Conservation (phyloP, 2,329 filamentous ascomycete species). For the Aspergillus ochraceoroseus region DNA sequence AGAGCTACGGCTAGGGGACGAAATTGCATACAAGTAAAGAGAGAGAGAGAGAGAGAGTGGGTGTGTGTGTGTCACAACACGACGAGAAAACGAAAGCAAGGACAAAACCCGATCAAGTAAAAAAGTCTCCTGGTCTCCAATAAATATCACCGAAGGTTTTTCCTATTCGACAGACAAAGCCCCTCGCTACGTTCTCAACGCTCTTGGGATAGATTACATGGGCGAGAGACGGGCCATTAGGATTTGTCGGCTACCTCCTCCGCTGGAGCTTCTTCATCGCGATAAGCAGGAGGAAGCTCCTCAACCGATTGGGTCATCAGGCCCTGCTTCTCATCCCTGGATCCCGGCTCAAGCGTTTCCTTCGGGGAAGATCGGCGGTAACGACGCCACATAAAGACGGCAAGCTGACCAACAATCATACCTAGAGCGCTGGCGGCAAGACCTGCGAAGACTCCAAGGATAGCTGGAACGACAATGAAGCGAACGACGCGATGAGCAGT, state of each 20-base stretch:
- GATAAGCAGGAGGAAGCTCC: conserved; percentile 38
- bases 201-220: background rate
- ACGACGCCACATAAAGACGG: conserved; percentile 45
- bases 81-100: too few relatives aligned
- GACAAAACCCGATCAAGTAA: conserved; percentile 1
- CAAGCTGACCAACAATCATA: conserved; percentile 46
- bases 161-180: conserved; percentile 9
- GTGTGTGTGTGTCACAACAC: too few relatives aligned
- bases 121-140: conserved; percentile 3
- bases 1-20: too few relatives aligned
- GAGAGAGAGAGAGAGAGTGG: too few relatives aligned
- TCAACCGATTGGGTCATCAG: conserved; percentile 35
- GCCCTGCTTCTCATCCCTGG: conserved; percentile 42
- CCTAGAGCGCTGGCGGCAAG: conserved; percentile 45
- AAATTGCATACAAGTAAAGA: too few relatives aligned
- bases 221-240: conserved; percentile 18
- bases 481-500: conserved; percentile 41
- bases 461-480: conserved; percentile 44
- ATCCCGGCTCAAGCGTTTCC: conserved; percentile 34
- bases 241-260: conserved; percentile 30
- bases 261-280: conserved; percentile 28
- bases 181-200: conserved; percentile 3
- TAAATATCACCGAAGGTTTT: conserved; percentile 7
- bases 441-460: conserved; percentile 46
- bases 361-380: conserved; percentile 32